Base-by-base conservation (phyloP, 1,284 basidiomycete species). In the Rhodotorula sp. region DNA sequence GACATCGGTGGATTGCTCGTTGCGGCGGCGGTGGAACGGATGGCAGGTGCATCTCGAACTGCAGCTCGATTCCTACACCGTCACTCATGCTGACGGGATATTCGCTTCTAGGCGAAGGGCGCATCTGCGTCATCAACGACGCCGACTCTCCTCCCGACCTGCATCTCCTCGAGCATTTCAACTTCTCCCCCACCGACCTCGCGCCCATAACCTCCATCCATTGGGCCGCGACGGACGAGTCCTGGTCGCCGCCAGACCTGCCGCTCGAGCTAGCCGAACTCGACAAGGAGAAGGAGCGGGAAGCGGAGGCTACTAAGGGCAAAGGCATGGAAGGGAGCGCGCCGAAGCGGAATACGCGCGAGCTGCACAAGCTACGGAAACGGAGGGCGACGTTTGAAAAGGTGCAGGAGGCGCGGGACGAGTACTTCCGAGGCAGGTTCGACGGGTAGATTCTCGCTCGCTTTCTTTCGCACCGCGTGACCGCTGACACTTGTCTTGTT, bases 121-220 rank as follows among this genome's bases (percentile, higher is more conserved):
- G 87, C 62, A 82, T 99, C 28, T 83, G 97, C 67, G 87, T 90
- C 4, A 88, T 99, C 77, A 92, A 89, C 76, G 92, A 96, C 74
- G 87, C 67, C 46, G 95, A 98, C 77, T 92, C 90, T 5, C 94
- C 95, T 10, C 95, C 96, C 16, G 89, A 92, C 48, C 93, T 94
- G 79, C 92, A 92, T 50, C 86, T 94, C 28, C 81, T 95, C 78
- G 83, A 85, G 3, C 84, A 88, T 64, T 92, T 96, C 90, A 97
- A 97, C 80, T 92, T 94, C 77, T 84, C 87, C 34, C 83, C 87
- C 68, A 20, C 34, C 13, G 80, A 84, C 31, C 77, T 87, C 44
- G 82, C 83, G 16, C 79, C 84, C 0, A 83, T 88, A 48, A 81
- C 86, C 18, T 88, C 87, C 15, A 81, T 97, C 37, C 94, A 95